Conservation (phyloP, 345 rosid species). For the Conringia planisiliqua region DNA sequence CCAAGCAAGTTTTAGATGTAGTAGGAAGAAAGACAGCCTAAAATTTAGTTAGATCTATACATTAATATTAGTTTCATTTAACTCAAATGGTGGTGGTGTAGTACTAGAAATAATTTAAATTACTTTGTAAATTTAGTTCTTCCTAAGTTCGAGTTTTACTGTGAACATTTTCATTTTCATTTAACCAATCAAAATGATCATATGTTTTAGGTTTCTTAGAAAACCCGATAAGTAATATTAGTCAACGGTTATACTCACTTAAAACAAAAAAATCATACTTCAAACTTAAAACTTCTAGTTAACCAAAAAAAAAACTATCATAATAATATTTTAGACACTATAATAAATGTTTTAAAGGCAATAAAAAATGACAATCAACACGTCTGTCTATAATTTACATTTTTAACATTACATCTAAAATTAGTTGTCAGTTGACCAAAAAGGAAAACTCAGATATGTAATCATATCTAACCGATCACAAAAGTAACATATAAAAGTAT, state of each 20-base stretch:
- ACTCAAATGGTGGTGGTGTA: neutral
- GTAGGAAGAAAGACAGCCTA: neutral
- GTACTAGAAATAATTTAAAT: neutral
- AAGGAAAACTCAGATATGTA: neutral
- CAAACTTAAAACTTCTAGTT: too few species aligned
- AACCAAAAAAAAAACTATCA: too few species aligned
- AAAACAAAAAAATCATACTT: too few species aligned
- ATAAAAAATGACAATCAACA: neutral
- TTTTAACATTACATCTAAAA: neutral
- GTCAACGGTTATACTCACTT: neutral
- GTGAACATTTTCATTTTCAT: neutral
- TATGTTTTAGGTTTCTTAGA: neutral
- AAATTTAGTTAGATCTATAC: neutral
- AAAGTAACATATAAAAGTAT: neutral
- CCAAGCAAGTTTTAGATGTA: neutral
- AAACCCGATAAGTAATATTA: neutral
- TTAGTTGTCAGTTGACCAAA: neutral
- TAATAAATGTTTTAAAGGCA: neutral
- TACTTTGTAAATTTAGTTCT: neutral
- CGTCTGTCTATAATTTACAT: neutral
- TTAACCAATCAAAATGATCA: neutral
- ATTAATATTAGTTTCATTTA: neutral
- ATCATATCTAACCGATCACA: conserved; percentile 1
- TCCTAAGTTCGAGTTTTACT: neutral
- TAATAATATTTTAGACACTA: neutral